A percentile compares a stretch with the other conserved stretches of the same genome.
phyloP scores from a whole-genome alignment of 495 filamentous ascomycete species.

The Tuber umbilicatum region DNA sequence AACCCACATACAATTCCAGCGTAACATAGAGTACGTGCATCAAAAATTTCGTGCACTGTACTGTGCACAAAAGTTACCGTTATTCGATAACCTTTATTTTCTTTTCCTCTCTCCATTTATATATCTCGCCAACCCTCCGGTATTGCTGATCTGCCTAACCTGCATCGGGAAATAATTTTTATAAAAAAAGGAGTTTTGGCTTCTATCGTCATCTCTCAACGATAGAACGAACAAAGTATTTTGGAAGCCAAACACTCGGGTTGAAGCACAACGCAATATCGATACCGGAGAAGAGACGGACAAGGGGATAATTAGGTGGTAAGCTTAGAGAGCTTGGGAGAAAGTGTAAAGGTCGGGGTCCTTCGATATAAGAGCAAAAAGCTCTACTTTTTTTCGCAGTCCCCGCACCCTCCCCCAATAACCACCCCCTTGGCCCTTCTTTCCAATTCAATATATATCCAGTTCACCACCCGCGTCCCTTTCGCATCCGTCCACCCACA shows the following conservation, averaged over 20 bases:
- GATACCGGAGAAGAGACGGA: neutral
- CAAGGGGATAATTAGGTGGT: neutral
- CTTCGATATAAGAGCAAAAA: constrained; percentile 1
- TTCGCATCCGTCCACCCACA: constrained; percentile 2
- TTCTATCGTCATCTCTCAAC: neutral
- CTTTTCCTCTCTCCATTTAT: neutral
- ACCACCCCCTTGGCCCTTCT: neutral
- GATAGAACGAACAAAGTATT: neutral
- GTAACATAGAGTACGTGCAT: constrained; percentile 2
- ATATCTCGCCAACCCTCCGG: neutral
- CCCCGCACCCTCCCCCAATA: neutral
- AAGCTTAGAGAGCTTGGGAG: neutral
- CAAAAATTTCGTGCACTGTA: neutral
- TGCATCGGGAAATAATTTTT: neutral
- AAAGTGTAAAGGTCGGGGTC: neutral
- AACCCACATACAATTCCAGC: neutral
- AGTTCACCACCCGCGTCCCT: neutral
- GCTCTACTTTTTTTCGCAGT: constrained; percentile 5
- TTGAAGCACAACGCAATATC: neutral
- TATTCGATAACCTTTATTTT: neutral
- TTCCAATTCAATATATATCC: constrained; percentile 3
- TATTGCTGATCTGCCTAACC: neutral
- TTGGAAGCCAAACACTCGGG: neutral
- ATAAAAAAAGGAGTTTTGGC: neutral
- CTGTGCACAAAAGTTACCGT: neutral